Evolutionary conservation across 148 eudicot genomes (phyloP).

Genomic region (Camellia japonica): DNA sequence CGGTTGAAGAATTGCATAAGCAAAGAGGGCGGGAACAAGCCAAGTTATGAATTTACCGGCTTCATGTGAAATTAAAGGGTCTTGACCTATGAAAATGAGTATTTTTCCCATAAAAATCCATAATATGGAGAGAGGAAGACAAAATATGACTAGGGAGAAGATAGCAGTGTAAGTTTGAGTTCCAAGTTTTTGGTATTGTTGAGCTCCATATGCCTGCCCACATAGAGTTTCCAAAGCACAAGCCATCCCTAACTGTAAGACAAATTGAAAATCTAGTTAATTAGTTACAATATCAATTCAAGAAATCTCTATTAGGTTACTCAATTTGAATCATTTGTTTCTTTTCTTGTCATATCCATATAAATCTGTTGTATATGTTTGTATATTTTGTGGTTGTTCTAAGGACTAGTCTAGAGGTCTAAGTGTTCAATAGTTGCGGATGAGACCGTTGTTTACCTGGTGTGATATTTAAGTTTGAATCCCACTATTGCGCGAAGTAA

Average conservation of each 20-base stretch:
- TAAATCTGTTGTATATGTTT: background rate
- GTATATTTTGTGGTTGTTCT: too few relatives aligned
- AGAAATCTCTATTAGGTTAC: too few relatives aligned
- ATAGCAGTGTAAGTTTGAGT: slow-evolving; percentile 74
- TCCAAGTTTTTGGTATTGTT: slow-evolving; percentile 69
- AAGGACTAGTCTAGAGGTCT: too few relatives aligned
- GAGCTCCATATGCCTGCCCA: slow-evolving; percentile 84
- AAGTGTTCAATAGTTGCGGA: too few relatives aligned
- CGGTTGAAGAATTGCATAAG: slow-evolving; percentile 62
- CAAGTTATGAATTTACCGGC: slow-evolving; percentile 56
- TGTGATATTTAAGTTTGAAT: too few relatives aligned
- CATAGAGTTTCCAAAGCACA: slow-evolving; percentile 74
- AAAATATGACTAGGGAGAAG: slow-evolving; percentile 51
- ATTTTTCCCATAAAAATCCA: slow-evolving; percentile 57
- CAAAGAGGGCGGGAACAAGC: slow-evolving; percentile 63
- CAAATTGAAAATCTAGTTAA: background rate
- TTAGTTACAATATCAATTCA: background rate
- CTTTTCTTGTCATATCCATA: background rate
- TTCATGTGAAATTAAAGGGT: slow-evolving; percentile 64
- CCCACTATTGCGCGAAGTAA: too few relatives aligned
- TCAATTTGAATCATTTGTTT: background rate
- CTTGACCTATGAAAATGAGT: slow-evolving; percentile 64
- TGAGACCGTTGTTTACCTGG: too few relatives aligned
- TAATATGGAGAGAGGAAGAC: slow-evolving; percentile 56
- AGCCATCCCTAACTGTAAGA: slow-evolving; percentile 68